phyloP scores from a whole-genome alignment of 2,329 filamentous ascomycete species.

The Cladosporium phlei region DNA sequence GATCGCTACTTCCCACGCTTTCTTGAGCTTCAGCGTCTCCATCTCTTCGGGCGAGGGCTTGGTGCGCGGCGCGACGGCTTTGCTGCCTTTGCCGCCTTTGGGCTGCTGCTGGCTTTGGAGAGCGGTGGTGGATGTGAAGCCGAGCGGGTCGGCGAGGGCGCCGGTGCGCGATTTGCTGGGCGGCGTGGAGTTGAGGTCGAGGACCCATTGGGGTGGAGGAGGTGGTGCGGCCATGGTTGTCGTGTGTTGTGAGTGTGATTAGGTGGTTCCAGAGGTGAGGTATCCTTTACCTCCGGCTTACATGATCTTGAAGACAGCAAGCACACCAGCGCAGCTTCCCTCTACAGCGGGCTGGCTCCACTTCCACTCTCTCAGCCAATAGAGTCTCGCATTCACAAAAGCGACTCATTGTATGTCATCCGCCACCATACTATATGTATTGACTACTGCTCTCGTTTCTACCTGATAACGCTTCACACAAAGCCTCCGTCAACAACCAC shows the following conservation, averaged over 20 bases:
- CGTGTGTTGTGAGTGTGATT: not conserved
- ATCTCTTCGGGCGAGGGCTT: constrained; percentile 76
- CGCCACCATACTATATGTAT: not conserved
- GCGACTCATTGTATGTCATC: constrained; percentile 9
- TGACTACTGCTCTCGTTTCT: not conserved
- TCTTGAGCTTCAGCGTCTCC: constrained; percentile 94
- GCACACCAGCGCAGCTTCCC: no score
- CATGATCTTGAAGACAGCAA: no score
- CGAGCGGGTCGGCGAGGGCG: constrained; percentile 77
- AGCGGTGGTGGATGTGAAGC: constrained; percentile 57
- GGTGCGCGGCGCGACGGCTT: constrained; percentile 48
- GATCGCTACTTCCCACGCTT: constrained; percentile 95
- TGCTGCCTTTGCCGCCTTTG: constrained; percentile 18
- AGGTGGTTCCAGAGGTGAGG: no score
- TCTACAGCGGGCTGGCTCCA: not conserved
- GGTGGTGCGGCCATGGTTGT: constrained; percentile 28
- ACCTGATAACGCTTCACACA: not conserved
- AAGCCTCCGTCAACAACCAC: not conserved
- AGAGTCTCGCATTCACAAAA: not conserved
- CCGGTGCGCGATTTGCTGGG: constrained; percentile 59
- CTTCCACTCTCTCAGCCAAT: constrained; percentile 2
- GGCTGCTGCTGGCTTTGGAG: constrained; percentile 16
- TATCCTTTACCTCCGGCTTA: no score
- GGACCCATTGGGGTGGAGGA: constrained; percentile 72
- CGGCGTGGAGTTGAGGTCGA: constrained; percentile 69